Evolutionary conservation across 1,284 basidiomycete species (phyloP), one percentile per base, ranked within the genome.

Genomic region (Ustilago hordei): DNA sequence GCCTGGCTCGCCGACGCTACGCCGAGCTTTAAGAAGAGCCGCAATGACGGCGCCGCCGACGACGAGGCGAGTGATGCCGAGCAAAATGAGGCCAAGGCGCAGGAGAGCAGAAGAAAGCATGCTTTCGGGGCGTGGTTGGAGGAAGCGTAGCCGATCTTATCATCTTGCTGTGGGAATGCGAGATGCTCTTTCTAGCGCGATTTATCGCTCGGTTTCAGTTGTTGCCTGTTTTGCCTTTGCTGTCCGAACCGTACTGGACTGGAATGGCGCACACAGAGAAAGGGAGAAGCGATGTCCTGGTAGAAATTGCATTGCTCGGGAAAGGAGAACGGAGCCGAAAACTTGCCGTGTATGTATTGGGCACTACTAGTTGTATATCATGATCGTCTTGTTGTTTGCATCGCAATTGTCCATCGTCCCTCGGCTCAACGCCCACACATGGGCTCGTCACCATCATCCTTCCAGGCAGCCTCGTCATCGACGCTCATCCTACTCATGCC

Each of bases 1-100:
- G 96, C 96, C 0, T 90, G 90, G 6, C 87, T 96, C 4, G 94
- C 91, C 85, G 89, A 89, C 32, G 95, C 94, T 45, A 92, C 91
- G 85, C 92, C 95, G 79, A 89, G 91, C 56, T 99, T 93, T 88
- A 90, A 89, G 76, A 92, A 92, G 67, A 92, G 91, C 65, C 12
- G 41, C 11, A 47, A 35, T 4, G 9, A 91, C 64, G 17, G 34
- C 11, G 32, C 67, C 35, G 62, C 71, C 1, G 76, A 80, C 32
- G 68, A 75, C 48, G 55, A 70, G 62, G 32, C 13, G 17, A 32
- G 23, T 3, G 23, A 28, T 2, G 23, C 23, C 23, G 23, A 28
- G 23, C 23, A 28, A 28, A 28, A 28, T 28, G 23, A 28, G 23
- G 23, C 23, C 23, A 47, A 5, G 31, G 8, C 12, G 45, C 45